A percentile compares a stretch with the other conserved stretches of the same genome.
These are phyloP conservation scores for Capronia coronata DNA, from an alignment of 2,329 filamentous ascomycete species.

Conservation along the genomic window DNA sequence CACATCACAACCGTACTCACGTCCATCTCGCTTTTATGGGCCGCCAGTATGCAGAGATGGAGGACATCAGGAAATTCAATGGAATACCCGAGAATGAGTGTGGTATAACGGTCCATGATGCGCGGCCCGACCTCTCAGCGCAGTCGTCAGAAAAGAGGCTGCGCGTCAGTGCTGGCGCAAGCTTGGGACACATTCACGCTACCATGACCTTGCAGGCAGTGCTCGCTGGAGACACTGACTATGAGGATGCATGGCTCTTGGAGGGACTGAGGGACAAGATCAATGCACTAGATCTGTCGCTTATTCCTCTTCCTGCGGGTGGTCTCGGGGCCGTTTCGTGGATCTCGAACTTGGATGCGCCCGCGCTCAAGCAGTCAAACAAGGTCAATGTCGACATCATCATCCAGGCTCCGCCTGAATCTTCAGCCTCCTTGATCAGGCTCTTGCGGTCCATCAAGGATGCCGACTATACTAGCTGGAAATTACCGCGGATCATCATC, in stretches of 20 bases:
- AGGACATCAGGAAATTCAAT: conserved; percentile 68
- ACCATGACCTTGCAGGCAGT: conserved; percentile 73
- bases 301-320: conserved; percentile 67
- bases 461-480: conserved; percentile 68
- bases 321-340: conserved; percentile 61
- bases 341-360: conserved; percentile 55
- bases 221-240: conserved; percentile 60
- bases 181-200: conserved; percentile 62
- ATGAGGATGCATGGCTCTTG: conserved; percentile 65
- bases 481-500: conserved; percentile 69
- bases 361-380: conserved; percentile 60
- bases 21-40: conserved; percentile 81
- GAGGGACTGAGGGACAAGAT: conserved; percentile 54
- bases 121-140: conserved; percentile 64
- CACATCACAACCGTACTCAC: conserved; percentile 57
- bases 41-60: conserved; percentile 60
- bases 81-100: conserved; percentile 65
- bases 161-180: conserved; percentile 56
- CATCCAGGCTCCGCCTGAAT: conserved; percentile 55
- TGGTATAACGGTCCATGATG: conserved; percentile 63
- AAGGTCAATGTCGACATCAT: conserved; percentile 72
- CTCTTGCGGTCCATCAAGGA: conserved; percentile 67
- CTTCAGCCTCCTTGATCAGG: conserved; percentile 38
- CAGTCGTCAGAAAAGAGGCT: conserved; percentile 66
- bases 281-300: conserved; percentile 47